Evolutionary conservation across 169 alveolate species (phyloP).

Genomic region (Plasmodium adleri): DNA sequence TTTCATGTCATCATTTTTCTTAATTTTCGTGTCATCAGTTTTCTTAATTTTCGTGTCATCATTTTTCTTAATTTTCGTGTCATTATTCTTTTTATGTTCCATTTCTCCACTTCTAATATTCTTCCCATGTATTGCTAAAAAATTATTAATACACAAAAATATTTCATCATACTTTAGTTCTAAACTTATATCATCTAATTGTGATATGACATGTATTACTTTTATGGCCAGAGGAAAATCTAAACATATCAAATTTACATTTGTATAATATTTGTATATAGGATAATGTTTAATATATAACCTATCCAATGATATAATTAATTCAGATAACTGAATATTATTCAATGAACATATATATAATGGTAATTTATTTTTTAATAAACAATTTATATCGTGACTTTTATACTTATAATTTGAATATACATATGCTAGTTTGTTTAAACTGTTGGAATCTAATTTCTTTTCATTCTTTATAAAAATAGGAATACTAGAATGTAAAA

Average conservation of each 20-base stretch:
- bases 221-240: slow-evolving; percentile 55
- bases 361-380: slow-evolving; percentile 32
- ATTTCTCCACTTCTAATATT: too few relatives aligned
- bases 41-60: slow-evolving; percentile 10
- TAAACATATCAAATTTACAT: slow-evolving; percentile 41
- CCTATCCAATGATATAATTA: slow-evolving; percentile 44
- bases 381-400: slow-evolving; percentile 32
- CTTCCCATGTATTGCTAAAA: slow-evolving; percentile 11
- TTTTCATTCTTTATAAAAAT: slow-evolving; percentile 62
- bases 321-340: slow-evolving; percentile 55
- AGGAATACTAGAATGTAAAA: slow-evolving; percentile 38
- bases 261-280: slow-evolving; percentile 32
- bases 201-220: slow-evolving; percentile 38
- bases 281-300: slow-evolving; percentile 21
- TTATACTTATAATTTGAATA: slow-evolving; percentile 37
- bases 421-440: slow-evolving; percentile 49
- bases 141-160: slow-evolving; percentile 37
- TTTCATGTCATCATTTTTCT: slow-evolving; percentile 6
- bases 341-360: slow-evolving; percentile 13
- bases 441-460: slow-evolving; percentile 39
- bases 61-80: slow-evolving; percentile 9
- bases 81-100: background rate
- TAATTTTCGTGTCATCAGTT: slow-evolving; percentile 1
- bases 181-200: slow-evolving; percentile 9
- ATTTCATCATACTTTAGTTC: slow-evolving; percentile 64